These are phyloP conservation scores for Stipa capillata DNA, from an alignment of 176 grass and related monocot species.

Conservation along the genomic window DNA sequence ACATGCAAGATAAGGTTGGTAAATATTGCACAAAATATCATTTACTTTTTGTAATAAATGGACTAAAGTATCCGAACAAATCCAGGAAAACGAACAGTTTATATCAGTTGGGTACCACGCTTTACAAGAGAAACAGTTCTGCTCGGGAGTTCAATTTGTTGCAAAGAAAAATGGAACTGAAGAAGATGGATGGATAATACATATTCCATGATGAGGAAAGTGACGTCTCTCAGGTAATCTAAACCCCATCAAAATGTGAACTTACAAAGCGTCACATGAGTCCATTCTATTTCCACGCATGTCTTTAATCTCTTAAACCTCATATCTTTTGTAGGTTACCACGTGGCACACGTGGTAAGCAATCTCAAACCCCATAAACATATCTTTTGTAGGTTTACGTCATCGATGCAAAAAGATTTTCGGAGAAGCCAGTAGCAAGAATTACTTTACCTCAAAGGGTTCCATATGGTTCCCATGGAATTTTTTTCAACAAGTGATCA, in stretches of 20 bases:
- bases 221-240: constrained; percentile 20
- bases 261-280: not conserved
- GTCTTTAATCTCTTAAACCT: not conserved
- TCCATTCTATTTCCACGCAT: not conserved
- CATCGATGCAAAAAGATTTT: constrained; percentile 41
- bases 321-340: no score
- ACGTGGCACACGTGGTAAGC: no score
- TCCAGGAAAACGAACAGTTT: constrained; percentile 14
- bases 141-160: constrained; percentile 41
- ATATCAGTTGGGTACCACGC: constrained; percentile 25
- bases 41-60: no score
- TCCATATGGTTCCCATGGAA: constrained; percentile 41
- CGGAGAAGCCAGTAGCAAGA: constrained; percentile 15
- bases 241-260: not conserved
- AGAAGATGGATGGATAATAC: constrained; percentile 44
- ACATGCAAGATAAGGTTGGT: constrained; percentile 20
- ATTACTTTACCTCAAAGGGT: constrained; percentile 34
- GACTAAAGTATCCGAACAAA: not conserved
- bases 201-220: constrained; percentile 20
- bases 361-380: no score
- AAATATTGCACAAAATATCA: not conserved
- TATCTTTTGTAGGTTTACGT: constrained; percentile 42
- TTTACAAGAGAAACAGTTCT: constrained; percentile 20
- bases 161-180: constrained; percentile 5
- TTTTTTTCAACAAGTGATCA: constrained; percentile 18